Evolutionary conservation across 441 rosid genomes (phyloP), one percentile per base, ranked within the genome.

Genomic region (Pelargonium myrrhifolium): DNA sequence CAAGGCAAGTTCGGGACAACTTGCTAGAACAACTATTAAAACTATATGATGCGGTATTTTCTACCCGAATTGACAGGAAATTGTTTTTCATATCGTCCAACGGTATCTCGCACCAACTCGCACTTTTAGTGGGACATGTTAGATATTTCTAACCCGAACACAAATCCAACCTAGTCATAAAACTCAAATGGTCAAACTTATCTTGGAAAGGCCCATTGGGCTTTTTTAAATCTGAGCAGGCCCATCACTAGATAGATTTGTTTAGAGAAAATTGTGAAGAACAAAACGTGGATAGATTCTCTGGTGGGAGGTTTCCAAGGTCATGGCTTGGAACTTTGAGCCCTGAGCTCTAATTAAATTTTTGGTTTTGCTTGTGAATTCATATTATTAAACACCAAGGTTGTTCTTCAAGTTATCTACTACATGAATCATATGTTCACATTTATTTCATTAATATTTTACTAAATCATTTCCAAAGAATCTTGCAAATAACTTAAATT

Each of bases 221-320:
- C 60, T 55, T 9, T 22, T 18, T 20, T 7, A 12, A 11, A 45
- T 17, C 9, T 15, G 21, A 15, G 10, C 11, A 1, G 60, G 60
- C 60, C 60, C 60, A 55, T 15, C 22, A 53, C 10, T 8, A 9
- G 60, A 55, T 2, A 8, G 24, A 6, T 55, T 55, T 55, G 60
- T 55, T 18, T 10, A 7, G 26, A 55, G 60, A 8, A 37, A 37
- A 37, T 37, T 6, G 42, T 37, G 42, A 37, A 37, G 42, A 77
- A 65, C 69, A 67, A 77, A 77, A 79, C 80, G 80, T 77, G 83
- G n/a, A 71, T 43, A 76, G 82, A 81, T 74, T 78, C 83, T 75
- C 43, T 15, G 28, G 22, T 1, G 37, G 58, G 66, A 49, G 61
- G 65, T 67, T 75, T 74, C 82, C 81, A 42, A 77, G 79, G 78